Base-by-base conservation (phyloP, 192 early-diverging fungal species). In the Mycoemilia scoparia region DNA sequence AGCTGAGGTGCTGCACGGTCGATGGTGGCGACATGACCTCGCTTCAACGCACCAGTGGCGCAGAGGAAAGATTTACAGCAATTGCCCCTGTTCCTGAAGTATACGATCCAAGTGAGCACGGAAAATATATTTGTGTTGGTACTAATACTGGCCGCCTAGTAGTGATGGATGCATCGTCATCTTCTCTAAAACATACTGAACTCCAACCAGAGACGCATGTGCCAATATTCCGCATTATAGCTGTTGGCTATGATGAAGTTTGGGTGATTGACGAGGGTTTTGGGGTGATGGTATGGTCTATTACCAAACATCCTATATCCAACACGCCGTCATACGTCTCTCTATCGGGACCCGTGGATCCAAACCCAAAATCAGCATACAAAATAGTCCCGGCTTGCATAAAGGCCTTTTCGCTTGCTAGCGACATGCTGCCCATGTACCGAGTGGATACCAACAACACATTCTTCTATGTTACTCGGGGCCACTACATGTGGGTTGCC, bases 211-310 rank as follows among this genome's bases (percentile, higher is more conserved):
- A 36, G 12, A 43, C 40, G 2, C 31, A 28, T 3, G 41, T 46
- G 3, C 4, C 19, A 7, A 32, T 61, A 21, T 25, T 46, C 18
- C 30, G 30, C 24, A 35, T 62, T 51, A 34, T 62, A 20, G 13
- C 44, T 3, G 33, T 38, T 9, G 40, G 43, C 16, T 24, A 29
- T 9, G 59, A 53, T 34, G 53, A 51, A 32, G 21, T 62, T 15
- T 62, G 59, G 59, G 56, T 53, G 15, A 14, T 62, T 38, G 52
- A 46, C 31, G 59, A 56, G 27, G 59, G 56, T 28, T 51, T 51
- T 13, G 16, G 46, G 23, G 24, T 46, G 15, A 53, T 55, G 38
- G 53, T 34, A 18, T 62, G 59, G 59, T 39, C 34, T 14, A 49
- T 51, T 33, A 51, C 52, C 34, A 29, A 38, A n/a, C n/a, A n/a